Evolutionary conservation across 495 filamentous ascomycete genomes (phyloP), one percentile per base, ranked within the genome.

Genomic region (Neurospora sp.): DNA sequence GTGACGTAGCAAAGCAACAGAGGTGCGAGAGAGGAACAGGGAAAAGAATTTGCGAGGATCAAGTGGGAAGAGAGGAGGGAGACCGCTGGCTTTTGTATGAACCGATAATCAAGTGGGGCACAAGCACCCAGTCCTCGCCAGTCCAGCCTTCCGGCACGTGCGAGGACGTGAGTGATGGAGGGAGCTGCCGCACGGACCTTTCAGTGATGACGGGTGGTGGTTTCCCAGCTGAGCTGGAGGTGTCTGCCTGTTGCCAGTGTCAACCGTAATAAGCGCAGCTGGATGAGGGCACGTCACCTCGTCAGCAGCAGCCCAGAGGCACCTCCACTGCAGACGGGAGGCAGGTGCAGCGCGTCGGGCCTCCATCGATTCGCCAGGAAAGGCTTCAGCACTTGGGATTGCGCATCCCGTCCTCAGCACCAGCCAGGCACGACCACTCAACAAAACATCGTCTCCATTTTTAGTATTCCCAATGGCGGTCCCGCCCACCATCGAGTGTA

Each of bases 61-160:
- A 71, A 73, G 59, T 36, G 43, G 31, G 19, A 69, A 73, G 59
- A 70, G 40, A 70, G 40, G 73, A 74, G 54, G 71, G 72, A 74
- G 71, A 73, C 73, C 76, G 42, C 62, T 43, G 36, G 73, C 72
- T 79, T 81, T 81, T 81, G 75, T 79, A 79, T 74, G 71, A 79
- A 79, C 48, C 54, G 70, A 39, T 39, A 69, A 70, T 40, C 71
- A 72, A 36, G 76, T 75, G 76, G 76, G 76, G 76, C 70, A 31
- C 36, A 34, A 11, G 54, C 54, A 34, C 54, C 24, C 54, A 66
- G 54, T 66, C 54, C 54, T 54, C 45, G 45, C 45, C 45, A 54
- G 45, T 54, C 45, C 21, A 24, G 21, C 45, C 54, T 62, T 70
- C 39, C 69, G 69, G 73, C 73, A 72, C 72, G 75, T 77, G 79